Evolutionary conservation across 345 rosid genomes (phyloP), one percentile per base, ranked within the genome.

Genomic region (Gossypium bickii): DNA sequence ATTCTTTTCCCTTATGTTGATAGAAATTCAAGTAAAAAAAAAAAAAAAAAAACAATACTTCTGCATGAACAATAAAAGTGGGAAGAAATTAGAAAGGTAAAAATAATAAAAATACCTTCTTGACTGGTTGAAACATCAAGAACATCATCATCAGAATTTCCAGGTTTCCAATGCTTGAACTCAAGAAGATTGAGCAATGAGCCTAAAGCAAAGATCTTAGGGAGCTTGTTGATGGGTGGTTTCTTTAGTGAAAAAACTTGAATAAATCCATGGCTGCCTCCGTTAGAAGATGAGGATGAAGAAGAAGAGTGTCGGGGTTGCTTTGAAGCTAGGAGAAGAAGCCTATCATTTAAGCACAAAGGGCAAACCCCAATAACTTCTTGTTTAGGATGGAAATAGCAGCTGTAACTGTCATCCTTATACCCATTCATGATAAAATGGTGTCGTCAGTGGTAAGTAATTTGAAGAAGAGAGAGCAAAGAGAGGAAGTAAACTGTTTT

Each of bases 271-370:
- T 62, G 65, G n/a, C 66, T 44, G 24, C 73, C 34, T 70, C 78
- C 13, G 62, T 69, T 52, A 12, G 78, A 56, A 45, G 78, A 52
- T 59, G 83, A 61, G 1, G 41, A 34, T 5, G 41, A 34, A 34
- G 41, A 34, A 34, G 88, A 81, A 73, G 89, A 72, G 69, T 61
- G 61, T 74, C 47, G 82, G 29, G 84, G 79, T 79, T 88, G 94
- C 78, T 86, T 88, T 70, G 94, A 82, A 62, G 95, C 93, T 76
- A 95, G 81, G 67, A 93, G 52, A 11, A 93, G 79, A 68, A 95
- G 99, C 88, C 92, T 91, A 78, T 95, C 98, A 44, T 88, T 88
- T 72, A 95, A 67, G 82, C 99, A 95, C 8, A 86, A 79, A 22
- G 94, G 83, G 71, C 99, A 95, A 27, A 95, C 90, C 29, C 99